Base-by-base conservation (phyloP, 2,329 filamentous ascomycete genomes). In the Westerdykella ornata region DNA sequence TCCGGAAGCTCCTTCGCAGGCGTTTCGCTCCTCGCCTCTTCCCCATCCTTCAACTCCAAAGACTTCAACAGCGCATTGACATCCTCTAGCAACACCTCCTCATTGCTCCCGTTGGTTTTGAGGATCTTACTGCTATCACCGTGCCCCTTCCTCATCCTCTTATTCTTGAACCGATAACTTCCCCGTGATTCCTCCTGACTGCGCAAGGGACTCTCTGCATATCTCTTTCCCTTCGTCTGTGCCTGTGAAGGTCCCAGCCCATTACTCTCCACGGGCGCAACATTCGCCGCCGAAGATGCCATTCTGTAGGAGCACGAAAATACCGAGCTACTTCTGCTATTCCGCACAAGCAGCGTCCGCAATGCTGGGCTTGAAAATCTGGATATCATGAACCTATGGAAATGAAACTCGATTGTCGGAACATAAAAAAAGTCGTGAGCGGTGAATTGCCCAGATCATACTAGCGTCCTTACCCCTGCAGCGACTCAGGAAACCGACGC, bases 1-100 rank as follows among this genome's bases (percentile, higher is more conserved):
- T 82, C 77, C 1, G 85, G 84, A 2, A 88, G 68, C 1, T 60
- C 28, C 13, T 47, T 36, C 8, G 16, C 30, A 15, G n/a, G n/a
- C n/a, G 30, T 33, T 3, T 33, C 16, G 8, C 4, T 17, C 16
- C 30, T 33, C 15, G 46, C 18, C 22, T 39, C 43, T 8, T 48
- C 34, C 11, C 39, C 38, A 8, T 42, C 43, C n/a, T 46, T 47
- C 18, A 63, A 31, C 20, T 46, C 50, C 29, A 61, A 40, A n/a
- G 62, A 60, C 41, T 67, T 58, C 38, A 74, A 57, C 37, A 74
- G 52, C 26, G 58, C 58, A 7, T 63, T 62, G 4, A 75, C 63
- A 51, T 75, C 72, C 19, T 65, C 56, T 12, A 74, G 52, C 38
- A 75, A 48, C 28, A 75, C 66, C 42, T 74, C 71, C 45, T 74